Evolutionary conservation across 306 rosid species (phyloP).

Genomic region (Cucumis sativus): DNA sequence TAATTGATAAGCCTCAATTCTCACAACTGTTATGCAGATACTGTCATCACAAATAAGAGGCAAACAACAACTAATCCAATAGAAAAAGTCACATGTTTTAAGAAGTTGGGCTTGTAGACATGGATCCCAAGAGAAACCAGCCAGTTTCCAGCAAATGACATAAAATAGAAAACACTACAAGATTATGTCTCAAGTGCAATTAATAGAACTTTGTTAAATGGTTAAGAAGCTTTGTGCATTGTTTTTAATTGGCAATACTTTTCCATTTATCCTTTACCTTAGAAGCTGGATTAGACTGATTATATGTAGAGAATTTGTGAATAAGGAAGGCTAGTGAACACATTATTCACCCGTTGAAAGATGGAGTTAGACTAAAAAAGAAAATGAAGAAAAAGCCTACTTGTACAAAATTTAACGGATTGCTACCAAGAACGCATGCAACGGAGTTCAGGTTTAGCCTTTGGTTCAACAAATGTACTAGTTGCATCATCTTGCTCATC

Average conservation of each 20-base stretch:
- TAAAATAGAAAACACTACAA: neutral
- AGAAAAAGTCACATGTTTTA: neutral
- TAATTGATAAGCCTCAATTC: neutral
- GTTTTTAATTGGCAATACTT: neutral
- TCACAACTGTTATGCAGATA: neutral
- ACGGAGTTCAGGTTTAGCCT: slow-evolving; percentile 70
- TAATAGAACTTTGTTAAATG: neutral
- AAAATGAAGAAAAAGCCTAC: slow-evolving; percentile 19
- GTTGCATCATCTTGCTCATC: slow-evolving; percentile 98
- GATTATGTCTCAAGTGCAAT: neutral
- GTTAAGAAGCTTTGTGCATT: neutral
- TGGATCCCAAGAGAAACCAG: neutral
- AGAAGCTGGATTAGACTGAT: neutral
- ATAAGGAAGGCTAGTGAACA: neutral
- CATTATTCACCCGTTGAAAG: neutral
- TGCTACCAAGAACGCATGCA: slow-evolving; percentile 31
- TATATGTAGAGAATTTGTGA: neutral
- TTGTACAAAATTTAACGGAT: slow-evolving; percentile 34
- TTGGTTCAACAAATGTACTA: slow-evolving; percentile 67
- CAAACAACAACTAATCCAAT: neutral
- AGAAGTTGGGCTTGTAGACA: neutral
- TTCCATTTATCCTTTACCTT: neutral
- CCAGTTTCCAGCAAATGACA: neutral
- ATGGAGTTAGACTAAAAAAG: neutral
- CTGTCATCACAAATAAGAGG: neutral